Conservation (phyloP, 1,139 yeast species). For the Yamadazyma buinensis region DNA sequence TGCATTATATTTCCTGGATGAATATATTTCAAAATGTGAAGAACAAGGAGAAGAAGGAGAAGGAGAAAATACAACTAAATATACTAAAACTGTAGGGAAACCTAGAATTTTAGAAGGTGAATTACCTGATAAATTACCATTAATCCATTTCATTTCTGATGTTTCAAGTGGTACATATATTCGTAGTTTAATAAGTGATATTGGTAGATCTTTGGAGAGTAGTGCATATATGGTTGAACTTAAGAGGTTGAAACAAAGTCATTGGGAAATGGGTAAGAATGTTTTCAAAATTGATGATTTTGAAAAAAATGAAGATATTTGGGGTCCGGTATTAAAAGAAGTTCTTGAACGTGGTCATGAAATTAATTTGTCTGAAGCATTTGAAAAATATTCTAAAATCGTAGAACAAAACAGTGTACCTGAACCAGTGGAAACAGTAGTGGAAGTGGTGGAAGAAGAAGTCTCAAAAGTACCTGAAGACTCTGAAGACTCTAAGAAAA, state of each 20-base stretch:
- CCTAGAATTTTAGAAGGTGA: slow-evolving; percentile 22
- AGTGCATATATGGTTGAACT: slow-evolving; percentile 89
- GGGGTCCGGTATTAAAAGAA: slow-evolving; percentile 62
- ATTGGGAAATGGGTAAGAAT: slow-evolving; percentile 73
- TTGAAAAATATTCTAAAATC: slow-evolving; percentile 12
- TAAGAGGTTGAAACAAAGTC: slow-evolving; percentile 70
- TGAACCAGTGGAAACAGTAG: no score
- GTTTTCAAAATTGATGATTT: slow-evolving; percentile 69
- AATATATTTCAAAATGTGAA: slow-evolving; percentile 42
- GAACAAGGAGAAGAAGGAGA: slow-evolving; percentile 13
- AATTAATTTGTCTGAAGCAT: slow-evolving; percentile 24
- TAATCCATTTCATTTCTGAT: slow-evolving; percentile 66
- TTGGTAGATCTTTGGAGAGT: slow-evolving; percentile 76
- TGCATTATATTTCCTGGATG: slow-evolving; percentile 54
- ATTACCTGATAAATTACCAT: slow-evolving; percentile 46
- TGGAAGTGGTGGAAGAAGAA: no score
- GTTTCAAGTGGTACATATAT: slow-evolving; percentile 97
- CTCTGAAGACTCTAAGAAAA: slow-evolving; percentile 5
- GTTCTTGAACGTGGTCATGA: slow-evolving; percentile 40
- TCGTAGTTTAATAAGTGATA: slow-evolving; percentile 82
- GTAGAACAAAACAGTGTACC: no score
- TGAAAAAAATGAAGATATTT: slow-evolving; percentile 52
- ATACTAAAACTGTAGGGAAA: not conserved
- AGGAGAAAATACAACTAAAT: no score
- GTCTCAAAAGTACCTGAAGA: not conserved